A percentile compares a stretch with the other conserved stretches of the same genome.
These are phyloP conservation scores for Barnettozyma botsteinii DNA, from an alignment of 805 yeast genomes.

Conservation along the genomic window DNA sequence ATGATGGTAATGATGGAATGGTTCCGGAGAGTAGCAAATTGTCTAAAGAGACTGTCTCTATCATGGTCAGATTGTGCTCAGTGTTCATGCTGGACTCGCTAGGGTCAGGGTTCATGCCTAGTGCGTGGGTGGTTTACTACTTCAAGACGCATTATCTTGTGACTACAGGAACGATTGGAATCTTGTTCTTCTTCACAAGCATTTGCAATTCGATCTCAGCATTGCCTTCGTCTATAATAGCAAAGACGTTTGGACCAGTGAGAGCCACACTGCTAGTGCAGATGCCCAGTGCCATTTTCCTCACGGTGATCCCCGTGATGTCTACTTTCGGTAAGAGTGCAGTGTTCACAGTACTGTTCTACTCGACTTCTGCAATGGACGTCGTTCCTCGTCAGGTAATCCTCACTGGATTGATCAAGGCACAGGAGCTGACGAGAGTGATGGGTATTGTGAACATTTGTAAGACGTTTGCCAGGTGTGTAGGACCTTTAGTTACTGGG, in stretches of 20 bases:
- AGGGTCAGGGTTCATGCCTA: conserved; percentile 84
- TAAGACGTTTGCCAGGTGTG: conserved; percentile 76
- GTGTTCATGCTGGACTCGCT: conserved; percentile 81
- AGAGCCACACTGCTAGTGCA: conserved; percentile 70
- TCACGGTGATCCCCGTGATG: conserved; percentile 47
- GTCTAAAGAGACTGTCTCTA: conserved; percentile 37
- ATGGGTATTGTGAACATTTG: conserved; percentile 85
- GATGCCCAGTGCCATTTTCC: conserved; percentile 67
- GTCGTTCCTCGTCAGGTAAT: conserved; percentile 87
- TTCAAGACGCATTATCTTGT: conserved; percentile 52
- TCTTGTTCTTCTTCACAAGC: conserved; percentile 60
- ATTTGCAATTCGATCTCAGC: conserved; percentile 62
- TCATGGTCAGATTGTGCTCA: conserved; percentile 43
- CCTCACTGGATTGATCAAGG: conserved; percentile 58
- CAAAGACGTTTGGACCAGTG: conserved; percentile 70
- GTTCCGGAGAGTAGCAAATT: conserved; percentile 12
- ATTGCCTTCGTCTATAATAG: conserved; percentile 67
- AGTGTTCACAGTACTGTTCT: conserved; percentile 45
- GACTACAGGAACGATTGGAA: conserved; percentile 56
- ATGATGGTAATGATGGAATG: not conserved
- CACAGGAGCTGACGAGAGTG: conserved; percentile 62
- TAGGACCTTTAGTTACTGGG: conserved; percentile 82
- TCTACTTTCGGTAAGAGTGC: conserved; percentile 39
- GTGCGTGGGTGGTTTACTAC: conserved; percentile 84
- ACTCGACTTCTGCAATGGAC: conserved; percentile 73